Evolutionary conservation across 352 stramenopile species (phyloP).

Genomic region (Phytophthora pini): DNA sequence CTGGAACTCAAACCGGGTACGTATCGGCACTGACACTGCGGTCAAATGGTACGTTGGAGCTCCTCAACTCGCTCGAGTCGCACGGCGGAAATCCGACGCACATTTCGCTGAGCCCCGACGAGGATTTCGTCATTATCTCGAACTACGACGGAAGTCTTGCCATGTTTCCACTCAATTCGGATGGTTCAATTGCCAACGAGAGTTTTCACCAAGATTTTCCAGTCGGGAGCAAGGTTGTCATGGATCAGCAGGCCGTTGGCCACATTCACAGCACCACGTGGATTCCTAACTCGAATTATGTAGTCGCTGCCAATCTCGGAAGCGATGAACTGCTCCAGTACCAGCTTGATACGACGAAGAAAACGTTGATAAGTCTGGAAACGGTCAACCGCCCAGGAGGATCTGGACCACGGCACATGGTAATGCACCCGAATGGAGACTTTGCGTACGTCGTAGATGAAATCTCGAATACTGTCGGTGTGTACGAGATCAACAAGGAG

Average conservation of each 20-base stretch:
- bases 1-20: constrained; percentile 45
- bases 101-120: constrained; percentile 48
- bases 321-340: constrained; percentile 62
- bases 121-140: constrained; percentile 51
- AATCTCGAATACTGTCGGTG: constrained; percentile 60
- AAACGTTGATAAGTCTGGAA: constrained; percentile 33
- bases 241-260: constrained; percentile 40
- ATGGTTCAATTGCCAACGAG: constrained; percentile 39
- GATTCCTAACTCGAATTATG: constrained; percentile 39
- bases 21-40: constrained; percentile 41
- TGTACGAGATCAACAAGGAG: constrained; percentile 43
- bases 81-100: constrained; percentile 45
- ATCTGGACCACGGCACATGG: constrained; percentile 61
- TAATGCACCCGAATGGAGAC: constrained; percentile 41
- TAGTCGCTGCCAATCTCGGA: constrained; percentile 53
- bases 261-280: constrained; percentile 70
- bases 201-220: constrained; percentile 49
- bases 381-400: constrained; percentile 30
- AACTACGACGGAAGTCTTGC: constrained; percentile 67
- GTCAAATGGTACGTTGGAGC: constrained; percentile 30
- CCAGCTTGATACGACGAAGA: constrained; percentile 35
- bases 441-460: constrained; percentile 63
- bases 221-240: constrained; percentile 38
- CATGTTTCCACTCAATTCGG: constrained; percentile 46
- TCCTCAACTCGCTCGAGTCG: constrained; percentile 53